Evolutionary conservation across 768 basidiomycete species (phyloP), one percentile per base, ranked within the genome.

Genomic region (Rhizopogon salebrosus): DNA sequence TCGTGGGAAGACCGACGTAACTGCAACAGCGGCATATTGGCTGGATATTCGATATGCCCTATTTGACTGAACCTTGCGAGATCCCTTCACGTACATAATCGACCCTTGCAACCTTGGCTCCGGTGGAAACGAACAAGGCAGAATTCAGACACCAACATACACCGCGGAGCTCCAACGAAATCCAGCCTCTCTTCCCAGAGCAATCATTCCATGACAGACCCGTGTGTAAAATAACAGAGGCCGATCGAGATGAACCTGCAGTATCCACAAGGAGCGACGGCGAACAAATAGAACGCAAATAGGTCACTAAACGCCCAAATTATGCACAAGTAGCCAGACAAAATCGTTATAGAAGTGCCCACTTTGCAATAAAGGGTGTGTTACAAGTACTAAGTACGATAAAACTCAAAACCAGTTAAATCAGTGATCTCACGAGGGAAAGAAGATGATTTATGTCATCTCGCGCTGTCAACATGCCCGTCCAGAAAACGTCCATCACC

Each of bases 1-100:
- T 31, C 62, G 62, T 67, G 66, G 64, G 66, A 67, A 69, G 52
- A 43, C 43, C 1, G 6, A 23, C 40, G 24, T 41, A 20, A 41
- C 39, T 29, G 20, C 39, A 16, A 34, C 45, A 27, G 41, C 31
- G 41, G 24, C 18, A 48, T 10, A 34, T 34, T 34, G 31, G 31
- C 31, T 34, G 31, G 31, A 34, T 34, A 34, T 34, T 34, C 31
- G 31, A 34, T 34, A 34, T 10, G 13, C 11, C 31, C 31, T 37
- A 37, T 46, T 46, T 9, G 5, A n/a, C n/a, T 34, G 11, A 46
- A 46, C 43, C 43, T 46, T 45, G 24, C 22, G 10, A 31, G 31
- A 34, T 13, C 31, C 10, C 20, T 31, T 34, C 31, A 34, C 18
- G 42, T 43, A 31, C 20, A 22, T 31, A 22, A 14, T 31, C 31